These are phyloP conservation scores for Mycosphaerella arachidis DNA, from an alignment of 2,329 filamentous ascomycete genomes.

Conservation along the genomic window DNA sequence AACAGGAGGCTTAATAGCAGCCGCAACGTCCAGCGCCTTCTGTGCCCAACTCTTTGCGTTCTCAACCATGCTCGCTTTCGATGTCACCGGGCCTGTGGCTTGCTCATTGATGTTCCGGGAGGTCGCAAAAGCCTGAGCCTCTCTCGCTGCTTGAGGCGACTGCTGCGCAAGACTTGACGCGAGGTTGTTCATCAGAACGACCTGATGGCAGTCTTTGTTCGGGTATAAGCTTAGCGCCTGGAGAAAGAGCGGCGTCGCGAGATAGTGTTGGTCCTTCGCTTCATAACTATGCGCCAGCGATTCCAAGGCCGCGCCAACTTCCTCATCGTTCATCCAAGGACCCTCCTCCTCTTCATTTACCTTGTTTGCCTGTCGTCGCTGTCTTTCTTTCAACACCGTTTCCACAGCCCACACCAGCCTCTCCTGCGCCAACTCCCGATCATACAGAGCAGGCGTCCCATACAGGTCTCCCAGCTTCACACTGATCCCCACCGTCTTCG, in stretches of 20 bases:
- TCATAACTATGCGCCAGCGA: slow-evolving; percentile 75
- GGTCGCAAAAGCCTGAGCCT: slow-evolving; percentile 29
- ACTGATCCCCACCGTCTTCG: slow-evolving; percentile 68
- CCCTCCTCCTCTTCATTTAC: slow-evolving; percentile 62
- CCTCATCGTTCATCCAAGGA: slow-evolving; percentile 64
- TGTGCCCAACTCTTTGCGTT: slow-evolving; percentile 73
- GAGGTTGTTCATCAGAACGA: slow-evolving; percentile 82
- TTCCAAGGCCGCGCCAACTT: slow-evolving; percentile 73
- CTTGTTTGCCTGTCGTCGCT: slow-evolving; percentile 51
- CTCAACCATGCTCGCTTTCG: slow-evolving; percentile 56
- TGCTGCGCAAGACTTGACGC: slow-evolving; percentile 69
- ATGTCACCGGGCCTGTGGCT: slow-evolving; percentile 45
- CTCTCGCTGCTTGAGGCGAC: slow-evolving; percentile 34
- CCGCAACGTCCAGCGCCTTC: slow-evolving; percentile 67
- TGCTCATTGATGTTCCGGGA: slow-evolving; percentile 33
- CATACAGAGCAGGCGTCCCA: slow-evolving; percentile 67
- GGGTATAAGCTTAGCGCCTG: slow-evolving; percentile 71
- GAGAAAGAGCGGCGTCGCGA: slow-evolving; percentile 80
- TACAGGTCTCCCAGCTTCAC: slow-evolving; percentile 85
- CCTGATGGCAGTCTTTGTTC: slow-evolving; percentile 65
- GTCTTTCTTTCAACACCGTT: slow-evolving; percentile 68
- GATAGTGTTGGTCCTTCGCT: slow-evolving; percentile 66
- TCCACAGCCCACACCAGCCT: slow-evolving; percentile 77
- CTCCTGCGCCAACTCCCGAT: slow-evolving; percentile 70
- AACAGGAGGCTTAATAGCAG: slow-evolving; percentile 59